Evolutionary conservation across 1,284 basidiomycete species (phyloP).

Genomic region (Boletus smithii): DNA sequence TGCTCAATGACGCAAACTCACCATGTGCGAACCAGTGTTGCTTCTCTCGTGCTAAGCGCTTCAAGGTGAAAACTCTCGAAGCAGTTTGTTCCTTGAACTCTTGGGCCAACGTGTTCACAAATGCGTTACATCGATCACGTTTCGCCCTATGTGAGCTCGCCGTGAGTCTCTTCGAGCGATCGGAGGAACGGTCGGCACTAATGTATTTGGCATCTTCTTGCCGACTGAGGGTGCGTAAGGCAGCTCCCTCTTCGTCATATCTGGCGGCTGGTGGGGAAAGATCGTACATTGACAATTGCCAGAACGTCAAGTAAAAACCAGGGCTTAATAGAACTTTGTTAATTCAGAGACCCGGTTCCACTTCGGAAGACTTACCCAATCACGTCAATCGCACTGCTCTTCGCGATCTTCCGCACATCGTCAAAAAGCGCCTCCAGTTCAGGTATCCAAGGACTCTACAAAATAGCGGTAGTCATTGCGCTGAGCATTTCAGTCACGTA

Average conservation of each 20-base stretch:
- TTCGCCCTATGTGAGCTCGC: slow-evolving; percentile 56
- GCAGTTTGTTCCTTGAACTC: slow-evolving; percentile 78
- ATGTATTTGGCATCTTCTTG: slow-evolving; percentile 59
- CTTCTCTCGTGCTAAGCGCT: slow-evolving; percentile 79
- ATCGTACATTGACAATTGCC: slow-evolving; percentile 91
- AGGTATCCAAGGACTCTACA: slow-evolving; percentile 72
- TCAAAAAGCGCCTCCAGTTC: slow-evolving; percentile 67
- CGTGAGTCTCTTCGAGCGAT: slow-evolving; percentile 51
- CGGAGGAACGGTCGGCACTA: slow-evolving; percentile 62
- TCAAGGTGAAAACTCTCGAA: slow-evolving; percentile 69
- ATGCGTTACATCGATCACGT: slow-evolving; percentile 60
- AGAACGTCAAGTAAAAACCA: slow-evolving; percentile 90
- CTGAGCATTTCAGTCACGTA: slow-evolving; percentile 1
- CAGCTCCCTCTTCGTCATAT: slow-evolving; percentile 67
- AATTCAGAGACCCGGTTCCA: slow-evolving; percentile 6
- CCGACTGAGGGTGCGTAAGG: slow-evolving; percentile 55
- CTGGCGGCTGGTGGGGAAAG: slow-evolving; percentile 66
- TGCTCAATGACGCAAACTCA: slow-evolving; percentile 33
- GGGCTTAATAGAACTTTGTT: slow-evolving; percentile 47
- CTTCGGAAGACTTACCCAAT: slow-evolving; percentile 58
- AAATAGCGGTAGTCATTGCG: slow-evolving; percentile 14
- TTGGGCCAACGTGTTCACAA: slow-evolving; percentile 52
- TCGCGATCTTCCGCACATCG: slow-evolving; percentile 65
- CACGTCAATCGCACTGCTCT: slow-evolving; percentile 57
- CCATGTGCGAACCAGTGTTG: slow-evolving; percentile 83